Conservation (phyloP, 108 stramenopile genomes). For the Skeletonema tropicum region DNA sequence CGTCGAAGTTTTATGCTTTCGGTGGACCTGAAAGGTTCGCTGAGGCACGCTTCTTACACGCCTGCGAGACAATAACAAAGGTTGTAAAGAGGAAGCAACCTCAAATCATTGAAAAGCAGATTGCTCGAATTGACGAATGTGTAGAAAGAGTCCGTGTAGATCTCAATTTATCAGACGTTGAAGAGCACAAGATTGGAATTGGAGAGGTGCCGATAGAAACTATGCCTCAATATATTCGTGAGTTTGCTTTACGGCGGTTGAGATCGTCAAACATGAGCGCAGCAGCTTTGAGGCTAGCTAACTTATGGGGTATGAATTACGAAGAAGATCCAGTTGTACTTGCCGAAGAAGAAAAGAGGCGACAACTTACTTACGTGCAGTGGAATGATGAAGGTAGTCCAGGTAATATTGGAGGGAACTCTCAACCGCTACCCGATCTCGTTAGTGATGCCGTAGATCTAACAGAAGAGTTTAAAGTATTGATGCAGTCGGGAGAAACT, state of each 20-base stretch:
- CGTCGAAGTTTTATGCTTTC: conserved; percentile 59
- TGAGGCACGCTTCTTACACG: conserved; percentile 73
- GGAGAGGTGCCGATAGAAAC: background rate
- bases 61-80: conserved; percentile 74
- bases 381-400: conserved; percentile 63
- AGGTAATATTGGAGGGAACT: conserved; percentile 4
- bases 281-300: conserved; percentile 60
- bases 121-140: conserved; percentile 69
- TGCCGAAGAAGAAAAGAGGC: conserved; percentile 39
- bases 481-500: conserved; percentile 15
- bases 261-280: conserved; percentile 52
- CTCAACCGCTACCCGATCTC: conserved; percentile 44
- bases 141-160: conserved; percentile 44
- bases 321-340: conserved; percentile 56
- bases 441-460: conserved; percentile 51
- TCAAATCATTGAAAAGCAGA: conserved; percentile 71
- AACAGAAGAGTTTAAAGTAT: conserved; percentile 14
- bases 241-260: conserved; percentile 56
- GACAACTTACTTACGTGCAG: conserved; percentile 68
- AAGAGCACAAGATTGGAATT: background rate
- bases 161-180: background rate
- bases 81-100: conserved; percentile 56
- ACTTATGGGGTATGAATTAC: conserved; percentile 60
- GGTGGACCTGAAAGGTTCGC: conserved; percentile 68
- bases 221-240: conserved; percentile 39